Base-by-base conservation (phyloP, 306 rosid genomes). In the Aeschynomene evenia region DNA sequence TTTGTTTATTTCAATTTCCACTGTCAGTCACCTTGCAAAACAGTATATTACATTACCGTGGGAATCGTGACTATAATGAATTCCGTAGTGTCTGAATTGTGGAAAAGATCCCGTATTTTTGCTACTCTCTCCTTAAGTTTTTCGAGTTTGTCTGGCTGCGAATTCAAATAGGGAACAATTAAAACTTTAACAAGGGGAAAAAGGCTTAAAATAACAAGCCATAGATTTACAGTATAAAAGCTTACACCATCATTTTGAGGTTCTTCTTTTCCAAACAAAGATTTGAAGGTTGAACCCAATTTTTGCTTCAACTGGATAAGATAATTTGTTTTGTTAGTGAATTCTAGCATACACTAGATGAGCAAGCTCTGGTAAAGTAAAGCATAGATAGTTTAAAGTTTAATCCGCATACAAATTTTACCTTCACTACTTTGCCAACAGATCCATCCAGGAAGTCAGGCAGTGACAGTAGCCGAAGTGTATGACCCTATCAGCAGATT, bases 61-160 rank as follows among this genome's bases (percentile, higher is more conserved):
- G 97, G 97, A 75, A 88, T 91, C 5, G 97, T 91, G 37, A 91
- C 97, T 45, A 91, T 86, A 72, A 91, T 87, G 68, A 91, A 91
- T 68, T 91, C 97, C 0, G 93, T 88, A 31, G 92, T 68, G 67
- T 88, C 91, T 14, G 85, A 21, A 68, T 91, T 86, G 49, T 81
- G 96, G 20, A 91, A 91, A 64, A 91, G 96, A 68, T 88, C 87
- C 2, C 86, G 86, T 49, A 91, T 86, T 85, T 91, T 91, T 51
- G 72, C 67, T 86, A 88, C 83, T 65, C 87, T 83, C 79, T 79
- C 93, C 79, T 85, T 79, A 7, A 88, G 82, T 68, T 42, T 50
- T 85, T 85, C 91, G 74, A 91, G 83, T 66, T 84, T 81, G 77
- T 81, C 91, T 12, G 85, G 58, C 97, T 91, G 89, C 74, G 81